Percentiles rank a stretch among this genome's conserved stretches.
Evolutionary conservation across 805 yeast genomes (phyloP).

Genomic region (Candida pseudofarinosa): DNA sequence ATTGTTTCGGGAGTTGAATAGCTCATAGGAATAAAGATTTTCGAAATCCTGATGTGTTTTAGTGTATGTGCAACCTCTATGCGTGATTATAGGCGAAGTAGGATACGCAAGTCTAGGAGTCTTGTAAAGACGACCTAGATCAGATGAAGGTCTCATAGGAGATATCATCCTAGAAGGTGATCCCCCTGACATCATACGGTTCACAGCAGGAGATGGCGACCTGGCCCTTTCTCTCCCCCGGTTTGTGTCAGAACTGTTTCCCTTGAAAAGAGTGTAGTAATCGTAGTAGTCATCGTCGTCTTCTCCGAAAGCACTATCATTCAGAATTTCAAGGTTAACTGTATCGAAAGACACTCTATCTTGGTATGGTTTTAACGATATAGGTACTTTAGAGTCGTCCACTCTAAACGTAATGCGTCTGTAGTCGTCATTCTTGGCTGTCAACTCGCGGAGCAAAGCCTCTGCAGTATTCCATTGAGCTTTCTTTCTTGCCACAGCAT

Average conservation of each 20-base stretch:
- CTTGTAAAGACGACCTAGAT: background rate
- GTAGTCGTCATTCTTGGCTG: conserved; percentile 17
- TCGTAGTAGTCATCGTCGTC: conserved; percentile 14
- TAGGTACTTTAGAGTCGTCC: conserved; percentile 5
- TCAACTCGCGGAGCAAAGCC: conserved; percentile 15
- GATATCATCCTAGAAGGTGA: conserved; percentile 5
- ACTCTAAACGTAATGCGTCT: conserved; percentile 16
- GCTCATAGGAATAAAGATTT: conserved; percentile 37
- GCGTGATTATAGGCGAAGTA: conserved; percentile 38
- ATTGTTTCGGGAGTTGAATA: conserved; percentile 18
- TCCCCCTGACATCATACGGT: background rate
- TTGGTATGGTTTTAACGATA: conserved; percentile 11
- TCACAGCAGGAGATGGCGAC: conserved; percentile 9
- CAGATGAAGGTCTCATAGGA: conserved; percentile 4
- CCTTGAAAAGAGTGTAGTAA: conserved; percentile 1
- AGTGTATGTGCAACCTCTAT: conserved; percentile 41
- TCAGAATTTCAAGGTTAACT: conserved; percentile 33
- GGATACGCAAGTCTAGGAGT: conserved; percentile 26
- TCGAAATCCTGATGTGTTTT: conserved; percentile 47
- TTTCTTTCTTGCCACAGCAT: background rate
- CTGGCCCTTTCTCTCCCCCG: conserved; percentile 13
- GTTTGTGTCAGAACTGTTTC: conserved; percentile 2
- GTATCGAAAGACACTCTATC: conserved; percentile 54
- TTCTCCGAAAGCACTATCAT: conserved; percentile 14
- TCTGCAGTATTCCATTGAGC: conserved; percentile 1